Percentiles rank a stretch among this genome's conserved stretches.
These are phyloP conservation scores for Xylaria sp. DNA, from an alignment of 2,329 filamentous ascomycete genomes.

Conservation along the genomic window DNA sequence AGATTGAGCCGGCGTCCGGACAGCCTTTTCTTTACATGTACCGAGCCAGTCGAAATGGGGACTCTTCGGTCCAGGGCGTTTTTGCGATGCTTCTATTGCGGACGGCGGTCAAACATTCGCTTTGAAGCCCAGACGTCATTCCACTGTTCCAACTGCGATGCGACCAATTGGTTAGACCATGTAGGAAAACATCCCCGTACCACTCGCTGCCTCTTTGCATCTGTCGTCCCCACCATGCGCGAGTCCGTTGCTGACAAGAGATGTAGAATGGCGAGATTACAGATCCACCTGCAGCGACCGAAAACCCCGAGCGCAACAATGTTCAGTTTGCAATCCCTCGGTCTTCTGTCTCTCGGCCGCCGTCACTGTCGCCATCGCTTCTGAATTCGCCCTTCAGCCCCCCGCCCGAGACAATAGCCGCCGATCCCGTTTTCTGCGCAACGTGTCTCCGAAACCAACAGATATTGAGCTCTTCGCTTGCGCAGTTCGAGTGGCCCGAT, in stretches of 20 bases:
- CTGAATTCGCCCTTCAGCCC: slow-evolving; percentile 40
- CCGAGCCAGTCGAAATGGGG: slow-evolving; percentile 33
- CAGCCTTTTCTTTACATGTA: slow-evolving; percentile 12
- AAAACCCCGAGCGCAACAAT: slow-evolving; percentile 49
- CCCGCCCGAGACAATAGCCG: slow-evolving; percentile 42
- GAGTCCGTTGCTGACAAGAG: slow-evolving; percentile 30
- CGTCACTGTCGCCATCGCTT: slow-evolving; percentile 36
- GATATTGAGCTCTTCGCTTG: slow-evolving; percentile 74
- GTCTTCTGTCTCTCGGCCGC: slow-evolving; percentile 39
- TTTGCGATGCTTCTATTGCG: slow-evolving; percentile 84
- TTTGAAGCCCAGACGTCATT: slow-evolving; percentile 69
- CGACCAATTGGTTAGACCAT: slow-evolving; percentile 87
- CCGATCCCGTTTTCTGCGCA: slow-evolving; percentile 66
- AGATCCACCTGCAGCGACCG: slow-evolving; percentile 75
- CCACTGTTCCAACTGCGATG: slow-evolving; percentile 78
- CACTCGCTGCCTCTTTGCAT: neutral
- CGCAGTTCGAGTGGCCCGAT: slow-evolving; percentile 77
- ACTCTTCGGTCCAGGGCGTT: slow-evolving; percentile 40
- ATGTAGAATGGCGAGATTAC: slow-evolving; percentile 82
- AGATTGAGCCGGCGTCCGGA: slow-evolving; percentile 1
- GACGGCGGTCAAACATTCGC: slow-evolving; percentile 65
- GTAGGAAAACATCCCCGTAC: slow-evolving; percentile 54
- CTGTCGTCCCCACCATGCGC: slow-evolving; percentile 4
- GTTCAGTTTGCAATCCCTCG: slow-evolving; percentile 56
- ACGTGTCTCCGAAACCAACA: slow-evolving; percentile 90